Evolutionary conservation across 805 yeast genomes (phyloP).

Genomic region (Starmerella ratchasimensis): DNA sequence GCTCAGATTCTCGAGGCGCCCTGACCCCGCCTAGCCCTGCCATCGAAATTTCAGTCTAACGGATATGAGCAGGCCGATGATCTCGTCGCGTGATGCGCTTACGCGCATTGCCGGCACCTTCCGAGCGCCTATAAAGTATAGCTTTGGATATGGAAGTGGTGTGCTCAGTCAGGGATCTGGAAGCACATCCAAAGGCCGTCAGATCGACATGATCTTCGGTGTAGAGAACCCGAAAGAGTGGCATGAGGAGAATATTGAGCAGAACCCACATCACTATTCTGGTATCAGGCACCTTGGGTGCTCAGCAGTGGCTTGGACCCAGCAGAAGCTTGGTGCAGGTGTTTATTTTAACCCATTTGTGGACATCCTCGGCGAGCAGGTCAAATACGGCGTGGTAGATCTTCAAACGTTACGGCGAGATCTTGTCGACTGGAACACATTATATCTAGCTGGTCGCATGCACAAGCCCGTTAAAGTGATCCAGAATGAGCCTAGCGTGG

Average conservation of each 20-base stretch:
- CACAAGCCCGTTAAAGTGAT: conserved; percentile 84
- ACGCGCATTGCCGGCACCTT: conserved; percentile 41
- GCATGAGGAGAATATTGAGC: conserved; percentile 58
- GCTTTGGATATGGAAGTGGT: conserved; percentile 93
- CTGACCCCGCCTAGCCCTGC: no score
- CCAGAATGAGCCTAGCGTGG: conserved; percentile 30
- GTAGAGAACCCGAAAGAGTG: conserved; percentile 63
- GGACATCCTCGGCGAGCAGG: conserved; percentile 40
- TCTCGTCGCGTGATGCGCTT: conserved; percentile 22
- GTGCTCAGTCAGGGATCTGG: conserved; percentile 62
- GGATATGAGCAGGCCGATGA: conserved; percentile 5
- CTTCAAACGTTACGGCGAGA: conserved; percentile 48
- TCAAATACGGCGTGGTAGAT: conserved; percentile 82
- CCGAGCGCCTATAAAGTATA: conserved; percentile 57
- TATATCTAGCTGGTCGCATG: conserved; percentile 81
- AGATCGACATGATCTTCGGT: conserved; percentile 73
- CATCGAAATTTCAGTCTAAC: no score
- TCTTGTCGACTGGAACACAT: conserved; percentile 67
- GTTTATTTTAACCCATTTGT: conserved; percentile 90
- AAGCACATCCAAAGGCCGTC: conserved; percentile 33
- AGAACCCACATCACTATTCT: conserved; percentile 68
- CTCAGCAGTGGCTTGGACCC: conserved; percentile 41
- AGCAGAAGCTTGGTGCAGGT: conserved; percentile 62
- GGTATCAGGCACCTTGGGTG: conserved; percentile 48
- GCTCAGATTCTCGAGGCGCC: no score